Conservation (phyloP, 2,329 filamentous ascomycete species). For the Penicillium palitans region DNA sequence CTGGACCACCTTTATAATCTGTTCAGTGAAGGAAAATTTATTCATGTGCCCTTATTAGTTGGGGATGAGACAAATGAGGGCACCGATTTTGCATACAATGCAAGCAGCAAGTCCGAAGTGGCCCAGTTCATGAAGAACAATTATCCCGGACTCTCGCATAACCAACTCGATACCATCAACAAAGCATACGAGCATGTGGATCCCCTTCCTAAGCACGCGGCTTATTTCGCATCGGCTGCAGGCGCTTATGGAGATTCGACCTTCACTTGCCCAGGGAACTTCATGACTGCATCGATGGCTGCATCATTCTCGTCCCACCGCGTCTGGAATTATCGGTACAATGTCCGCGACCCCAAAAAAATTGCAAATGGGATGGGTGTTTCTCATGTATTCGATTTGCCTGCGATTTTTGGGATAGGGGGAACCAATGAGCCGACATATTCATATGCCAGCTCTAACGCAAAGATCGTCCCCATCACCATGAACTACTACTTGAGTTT, state of each 20-base stretch:
- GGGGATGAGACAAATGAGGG: conserved; percentile 50
- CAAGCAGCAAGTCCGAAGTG: conserved; percentile 49
- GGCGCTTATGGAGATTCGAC: conserved; percentile 50
- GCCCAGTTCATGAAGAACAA: conserved; percentile 57
- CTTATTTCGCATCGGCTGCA: conserved; percentile 43
- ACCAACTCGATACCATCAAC: conserved; percentile 53
- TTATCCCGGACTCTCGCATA: conserved; percentile 54
- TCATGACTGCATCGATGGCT: conserved; percentile 39
- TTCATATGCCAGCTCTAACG: conserved; percentile 35
- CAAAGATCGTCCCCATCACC: conserved; percentile 25
- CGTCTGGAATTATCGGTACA: conserved; percentile 53
- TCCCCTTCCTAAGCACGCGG: conserved; percentile 32
- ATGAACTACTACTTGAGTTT: conserved; percentile 32
- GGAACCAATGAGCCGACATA: conserved; percentile 17
- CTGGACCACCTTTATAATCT: conserved; percentile 52
- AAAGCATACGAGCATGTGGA: conserved; percentile 51
- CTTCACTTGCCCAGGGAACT: conserved; percentile 50
- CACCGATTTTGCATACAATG: conserved; percentile 47
- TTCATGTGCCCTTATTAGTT: conserved; percentile 56
- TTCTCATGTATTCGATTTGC: conserved; percentile 37
- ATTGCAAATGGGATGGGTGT: conserved; percentile 40
- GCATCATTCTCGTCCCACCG: conserved; percentile 23
- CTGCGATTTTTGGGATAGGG: conserved; percentile 29
- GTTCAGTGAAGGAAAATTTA: conserved; percentile 52
- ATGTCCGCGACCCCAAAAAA: conserved; percentile 44